Percentiles rank a stretch among this genome's conserved stretches.
These are phyloP conservation scores for Chrysosporium keratinophilum DNA, from an alignment of 2,329 filamentous ascomycete species.

Conservation along the genomic window DNA sequence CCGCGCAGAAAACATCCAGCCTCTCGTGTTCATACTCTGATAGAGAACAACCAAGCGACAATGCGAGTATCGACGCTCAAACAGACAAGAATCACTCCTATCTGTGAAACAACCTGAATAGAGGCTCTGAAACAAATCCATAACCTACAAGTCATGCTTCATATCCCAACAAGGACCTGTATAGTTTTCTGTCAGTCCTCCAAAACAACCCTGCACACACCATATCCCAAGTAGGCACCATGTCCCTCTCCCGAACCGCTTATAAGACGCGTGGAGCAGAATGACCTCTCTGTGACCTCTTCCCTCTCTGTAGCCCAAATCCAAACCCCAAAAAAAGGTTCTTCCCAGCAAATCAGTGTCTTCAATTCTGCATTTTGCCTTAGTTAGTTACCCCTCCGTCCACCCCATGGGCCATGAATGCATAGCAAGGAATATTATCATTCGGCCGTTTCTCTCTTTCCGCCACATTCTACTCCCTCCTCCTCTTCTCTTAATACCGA, in stretches of 20 bases:
- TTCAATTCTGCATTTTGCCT: not conserved
- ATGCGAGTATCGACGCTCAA: too few species aligned
- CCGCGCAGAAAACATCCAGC: too few species aligned
- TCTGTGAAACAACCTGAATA: too few species aligned
- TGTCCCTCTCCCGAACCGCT: not conserved
- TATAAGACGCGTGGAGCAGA: not conserved
- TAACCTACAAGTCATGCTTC: not conserved
- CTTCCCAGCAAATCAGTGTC: not conserved
- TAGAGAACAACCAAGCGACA: too few species aligned
- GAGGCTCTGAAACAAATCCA: too few species aligned
- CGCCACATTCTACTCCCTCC: constrained; percentile 4
- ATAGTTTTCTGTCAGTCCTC: not conserved
- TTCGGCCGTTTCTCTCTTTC: not conserved
- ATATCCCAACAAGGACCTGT: not conserved
- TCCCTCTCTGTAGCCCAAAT: not conserved
- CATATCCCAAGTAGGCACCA: not conserved
- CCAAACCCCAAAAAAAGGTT: not conserved
- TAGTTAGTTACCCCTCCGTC: not conserved
- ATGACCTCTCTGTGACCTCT: not conserved
- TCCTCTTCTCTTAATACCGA: constrained; percentile 11
- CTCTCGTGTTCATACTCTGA: too few species aligned
- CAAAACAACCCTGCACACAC: too few species aligned
- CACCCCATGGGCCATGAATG: constrained; percentile 3
- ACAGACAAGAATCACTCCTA: too few species aligned
- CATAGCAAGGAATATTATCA: not conserved